Percentiles rank a stretch among this genome's conserved stretches.
phyloP scores from a whole-genome alignment of 805 yeast genomes.

The Metschnikowia picachoensis region DNA sequence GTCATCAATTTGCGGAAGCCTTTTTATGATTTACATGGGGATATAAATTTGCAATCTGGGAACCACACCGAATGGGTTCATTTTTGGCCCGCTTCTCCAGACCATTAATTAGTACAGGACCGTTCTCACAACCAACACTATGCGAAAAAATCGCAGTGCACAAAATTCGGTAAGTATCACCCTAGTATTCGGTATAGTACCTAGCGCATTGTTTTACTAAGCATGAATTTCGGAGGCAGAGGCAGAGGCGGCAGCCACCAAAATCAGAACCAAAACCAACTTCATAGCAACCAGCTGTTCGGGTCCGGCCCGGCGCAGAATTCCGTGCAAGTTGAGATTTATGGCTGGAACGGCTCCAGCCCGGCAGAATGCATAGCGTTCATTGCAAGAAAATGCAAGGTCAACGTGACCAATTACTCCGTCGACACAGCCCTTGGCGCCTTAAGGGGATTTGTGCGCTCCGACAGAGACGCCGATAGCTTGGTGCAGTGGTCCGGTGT shows the following conservation, averaged over 20 bases:
- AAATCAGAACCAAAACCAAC: conserved; percentile 2
- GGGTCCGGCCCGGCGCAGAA: not conserved
- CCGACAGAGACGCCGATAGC: conserved; percentile 52
- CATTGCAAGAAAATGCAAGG: conserved; percentile 60
- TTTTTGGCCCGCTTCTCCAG: too few relatives aligned
- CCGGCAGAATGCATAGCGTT: conserved; percentile 65
- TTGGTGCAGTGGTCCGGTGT: conserved; percentile 68
- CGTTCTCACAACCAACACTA: not conserved
- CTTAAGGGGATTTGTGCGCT: conserved; percentile 56
- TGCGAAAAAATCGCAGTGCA: not conserved
- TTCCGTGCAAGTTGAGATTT: conserved; percentile 14
- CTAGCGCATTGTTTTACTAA: too few relatives aligned
- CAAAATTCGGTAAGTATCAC: not conserved
- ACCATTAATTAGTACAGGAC: not conserved
- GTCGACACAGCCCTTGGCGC: conserved; percentile 49
- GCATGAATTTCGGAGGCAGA: conserved; percentile 11
- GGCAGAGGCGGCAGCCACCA: conserved; percentile 17
- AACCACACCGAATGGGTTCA: too few relatives aligned
- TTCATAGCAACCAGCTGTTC: too few relatives aligned
- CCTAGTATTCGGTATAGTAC: not conserved
- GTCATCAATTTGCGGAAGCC: too few relatives aligned
- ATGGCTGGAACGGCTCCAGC: conserved; percentile 79
- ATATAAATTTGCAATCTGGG: too few relatives aligned
- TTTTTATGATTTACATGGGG: too few relatives aligned
- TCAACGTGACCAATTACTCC: conserved; percentile 49